Evolutionary conservation across 176 grass and related monocot species (phyloP).

Genomic region (Stipa capillata): DNA sequence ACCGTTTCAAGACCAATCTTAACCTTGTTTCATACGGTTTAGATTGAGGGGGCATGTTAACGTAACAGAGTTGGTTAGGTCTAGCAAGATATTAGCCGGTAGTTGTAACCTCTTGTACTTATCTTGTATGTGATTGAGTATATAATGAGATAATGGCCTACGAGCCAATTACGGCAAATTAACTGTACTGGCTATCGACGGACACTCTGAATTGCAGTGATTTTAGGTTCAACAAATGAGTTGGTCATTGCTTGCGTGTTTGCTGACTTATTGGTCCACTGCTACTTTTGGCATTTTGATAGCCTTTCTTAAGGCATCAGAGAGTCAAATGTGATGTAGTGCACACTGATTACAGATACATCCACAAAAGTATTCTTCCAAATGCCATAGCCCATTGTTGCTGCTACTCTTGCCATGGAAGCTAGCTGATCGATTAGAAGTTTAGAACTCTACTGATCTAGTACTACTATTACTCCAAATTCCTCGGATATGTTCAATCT

Average conservation of each 20-base stretch:
- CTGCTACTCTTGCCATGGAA: not conserved
- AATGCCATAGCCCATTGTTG: not conserved
- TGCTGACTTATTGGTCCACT: not conserved
- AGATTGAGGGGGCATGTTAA: too few species aligned
- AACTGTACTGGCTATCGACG: not conserved
- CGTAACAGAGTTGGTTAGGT: too few species aligned
- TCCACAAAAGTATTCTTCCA: not conserved
- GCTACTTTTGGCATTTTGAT: slow-evolving; percentile 21
- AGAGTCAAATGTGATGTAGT: not conserved
- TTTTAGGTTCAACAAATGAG: not conserved
- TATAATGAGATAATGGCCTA: too few species aligned
- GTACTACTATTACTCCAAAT: not conserved
- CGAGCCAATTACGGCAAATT: too few species aligned
- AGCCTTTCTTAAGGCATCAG: not conserved
- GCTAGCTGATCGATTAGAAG: not conserved
- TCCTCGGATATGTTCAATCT: too few species aligned
- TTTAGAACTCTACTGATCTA: not conserved
- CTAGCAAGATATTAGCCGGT: too few species aligned
- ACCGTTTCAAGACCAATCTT: too few species aligned
- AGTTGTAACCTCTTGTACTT: too few species aligned
- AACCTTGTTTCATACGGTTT: too few species aligned
- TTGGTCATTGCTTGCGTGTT: not conserved
- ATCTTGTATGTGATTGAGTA: too few species aligned
- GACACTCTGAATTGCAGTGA: not conserved
- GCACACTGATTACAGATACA: not conserved